A percentile compares a stretch with the other conserved stretches of the same genome.
phyloP scores from a whole-genome alignment of 2,329 filamentous ascomycete species.

The Epichloe sylvatica region DNA sequence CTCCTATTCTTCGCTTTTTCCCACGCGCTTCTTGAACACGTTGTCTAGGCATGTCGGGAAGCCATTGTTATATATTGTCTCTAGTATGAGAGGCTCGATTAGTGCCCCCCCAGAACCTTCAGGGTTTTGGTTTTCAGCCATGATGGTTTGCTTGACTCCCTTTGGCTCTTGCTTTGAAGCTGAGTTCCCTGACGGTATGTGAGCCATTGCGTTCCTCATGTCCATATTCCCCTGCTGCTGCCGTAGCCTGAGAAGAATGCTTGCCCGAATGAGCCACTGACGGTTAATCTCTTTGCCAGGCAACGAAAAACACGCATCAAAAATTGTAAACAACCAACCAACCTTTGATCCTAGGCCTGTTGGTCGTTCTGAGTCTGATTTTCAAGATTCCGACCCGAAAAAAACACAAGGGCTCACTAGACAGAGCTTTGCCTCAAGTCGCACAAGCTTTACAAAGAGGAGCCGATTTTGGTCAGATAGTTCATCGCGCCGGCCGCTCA shows the following conservation, averaged over 20 bases:
- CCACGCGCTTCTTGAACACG: neutral
- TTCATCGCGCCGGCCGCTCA: slow-evolving; percentile 37
- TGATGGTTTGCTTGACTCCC: slow-evolving; percentile 32
- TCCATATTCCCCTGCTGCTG: neutral
- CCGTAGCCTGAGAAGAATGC: neutral
- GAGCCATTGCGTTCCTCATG: slow-evolving; percentile 3
- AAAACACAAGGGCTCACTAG: slow-evolving; percentile 5
- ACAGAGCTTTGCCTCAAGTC: slow-evolving; percentile 20
- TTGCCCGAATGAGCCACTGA: neutral
- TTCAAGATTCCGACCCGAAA: slow-evolving; percentile 9
- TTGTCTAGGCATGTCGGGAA: slow-evolving; percentile 5
- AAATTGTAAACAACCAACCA: slow-evolving; percentile 17
- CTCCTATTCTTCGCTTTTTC: neutral
- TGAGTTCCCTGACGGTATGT: slow-evolving; percentile 26
- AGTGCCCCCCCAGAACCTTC: slow-evolving; percentile 27
- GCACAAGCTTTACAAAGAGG: slow-evolving; percentile 30
- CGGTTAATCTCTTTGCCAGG: slow-evolving; percentile 8
- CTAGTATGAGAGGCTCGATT: slow-evolving; percentile 28
- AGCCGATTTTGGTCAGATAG: slow-evolving; percentile 31
- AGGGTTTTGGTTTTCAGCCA: slow-evolving; percentile 32
- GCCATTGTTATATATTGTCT: slow-evolving; percentile 2
- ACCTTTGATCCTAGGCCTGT: slow-evolving; percentile 16
- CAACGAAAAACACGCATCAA: slow-evolving; percentile 15
- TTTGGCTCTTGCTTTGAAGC: slow-evolving; percentile 25
- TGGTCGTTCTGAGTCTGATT: slow-evolving; percentile 11